Percentiles rank a stretch among this genome's conserved stretches.
Evolutionary conservation across 371 early-diverging fungal species (phyloP).

Genomic region (Mortierella sp.): DNA sequence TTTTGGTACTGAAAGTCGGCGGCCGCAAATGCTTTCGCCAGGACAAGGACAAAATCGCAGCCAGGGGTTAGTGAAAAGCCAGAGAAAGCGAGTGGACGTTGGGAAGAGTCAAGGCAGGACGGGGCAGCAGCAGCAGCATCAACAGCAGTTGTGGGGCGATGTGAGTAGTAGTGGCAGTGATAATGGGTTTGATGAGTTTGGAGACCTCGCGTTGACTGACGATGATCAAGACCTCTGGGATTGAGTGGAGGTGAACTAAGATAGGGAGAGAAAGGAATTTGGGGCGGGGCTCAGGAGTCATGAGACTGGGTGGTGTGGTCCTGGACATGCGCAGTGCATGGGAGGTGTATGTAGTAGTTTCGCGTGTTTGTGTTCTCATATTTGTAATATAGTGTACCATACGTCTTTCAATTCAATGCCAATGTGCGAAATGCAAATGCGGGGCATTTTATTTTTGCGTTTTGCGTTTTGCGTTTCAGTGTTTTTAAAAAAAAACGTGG

Average conservation of each 20-base stretch:
- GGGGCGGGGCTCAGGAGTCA: neutral
- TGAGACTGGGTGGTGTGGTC: neutral
- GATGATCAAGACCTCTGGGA: neutral
- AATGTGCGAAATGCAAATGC: neutral
- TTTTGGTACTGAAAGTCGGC: neutral
- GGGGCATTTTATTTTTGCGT: neutral
- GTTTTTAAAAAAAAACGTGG: neutral
- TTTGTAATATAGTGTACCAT: constrained; percentile 4
- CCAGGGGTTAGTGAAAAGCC: neutral
- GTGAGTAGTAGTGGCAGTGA: neutral
- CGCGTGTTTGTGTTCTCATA: too few species aligned
- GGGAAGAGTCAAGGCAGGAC: neutral
- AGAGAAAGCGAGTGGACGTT: neutral
- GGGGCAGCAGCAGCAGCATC: neutral
- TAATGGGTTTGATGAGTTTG: constrained; percentile 11
- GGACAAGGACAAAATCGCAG: neutral
- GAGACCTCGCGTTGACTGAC: neutral
- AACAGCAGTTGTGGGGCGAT: constrained; percentile 7
- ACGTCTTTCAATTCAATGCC: neutral
- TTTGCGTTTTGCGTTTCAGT: neutral
- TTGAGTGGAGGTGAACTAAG: neutral
- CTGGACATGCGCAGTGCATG: too few species aligned
- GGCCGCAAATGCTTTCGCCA: neutral
- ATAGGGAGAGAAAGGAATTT: neutral
- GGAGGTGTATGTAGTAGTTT: too few species aligned